A percentile compares a stretch with the other conserved stretches of the same genome.
phyloP scores from a whole-genome alignment of 73 alveolate genomes.

The Paraurostyla sp. region DNA sequence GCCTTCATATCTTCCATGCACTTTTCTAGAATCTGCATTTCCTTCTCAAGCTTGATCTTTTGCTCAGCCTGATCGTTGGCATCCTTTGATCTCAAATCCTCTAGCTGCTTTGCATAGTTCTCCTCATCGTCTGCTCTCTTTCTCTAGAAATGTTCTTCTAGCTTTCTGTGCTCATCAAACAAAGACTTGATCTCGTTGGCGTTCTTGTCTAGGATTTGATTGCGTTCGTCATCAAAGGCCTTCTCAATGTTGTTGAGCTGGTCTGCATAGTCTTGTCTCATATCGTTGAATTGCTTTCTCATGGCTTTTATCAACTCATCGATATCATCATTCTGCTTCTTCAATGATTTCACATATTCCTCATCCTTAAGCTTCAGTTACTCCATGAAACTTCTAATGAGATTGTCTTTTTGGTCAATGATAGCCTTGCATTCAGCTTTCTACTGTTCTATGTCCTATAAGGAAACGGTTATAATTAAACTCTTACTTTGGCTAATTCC shows the following conservation, averaged over 20 bases:
- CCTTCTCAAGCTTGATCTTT: slow-evolving; percentile 87
- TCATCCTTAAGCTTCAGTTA: slow-evolving; percentile 87
- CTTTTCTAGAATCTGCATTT: slow-evolving; percentile 82
- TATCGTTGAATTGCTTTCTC: slow-evolving; percentile 83
- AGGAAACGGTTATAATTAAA: neutral
- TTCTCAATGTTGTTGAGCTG: slow-evolving; percentile 85
- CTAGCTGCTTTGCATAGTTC: slow-evolving; percentile 82
- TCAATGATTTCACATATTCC: slow-evolving; percentile 86
- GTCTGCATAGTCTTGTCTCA: slow-evolving; percentile 84
- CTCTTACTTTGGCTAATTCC: slow-evolving; percentile 79
- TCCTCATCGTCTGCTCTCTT: slow-evolving; percentile 85
- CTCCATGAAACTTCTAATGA: slow-evolving; percentile 82
- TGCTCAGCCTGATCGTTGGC: slow-evolving; percentile 85
- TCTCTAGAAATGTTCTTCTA: slow-evolving; percentile 78
- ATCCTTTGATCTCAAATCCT: slow-evolving; percentile 82
- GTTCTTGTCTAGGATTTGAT: slow-evolving; percentile 71
- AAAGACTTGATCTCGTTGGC: slow-evolving; percentile 78
- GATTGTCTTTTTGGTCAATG: slow-evolving; percentile 81
- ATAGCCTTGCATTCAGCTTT: slow-evolving; percentile 79
- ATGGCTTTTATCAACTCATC: slow-evolving; percentile 79
- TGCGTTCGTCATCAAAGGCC: slow-evolving; percentile 81
- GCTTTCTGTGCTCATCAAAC: slow-evolving; percentile 81
- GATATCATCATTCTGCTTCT: slow-evolving; percentile 85
- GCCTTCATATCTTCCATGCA: slow-evolving; percentile 95
- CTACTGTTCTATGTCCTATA: slow-evolving; percentile 81